Conservation (phyloP, 768 basidiomycete genomes). For the Pulveroboletus frians region DNA sequence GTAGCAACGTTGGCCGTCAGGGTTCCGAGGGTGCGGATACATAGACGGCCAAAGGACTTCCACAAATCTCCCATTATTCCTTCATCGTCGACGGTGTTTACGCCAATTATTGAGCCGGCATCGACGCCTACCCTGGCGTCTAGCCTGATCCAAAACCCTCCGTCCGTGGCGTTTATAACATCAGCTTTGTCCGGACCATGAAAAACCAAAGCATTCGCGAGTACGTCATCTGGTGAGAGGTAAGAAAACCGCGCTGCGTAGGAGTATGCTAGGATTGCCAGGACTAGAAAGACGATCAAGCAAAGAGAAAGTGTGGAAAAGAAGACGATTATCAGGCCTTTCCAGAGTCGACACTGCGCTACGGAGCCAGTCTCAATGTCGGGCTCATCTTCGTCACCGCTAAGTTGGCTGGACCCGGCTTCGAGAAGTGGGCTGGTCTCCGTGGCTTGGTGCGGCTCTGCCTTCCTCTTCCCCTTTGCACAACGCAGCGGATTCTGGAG, state of each 20-base stretch:
- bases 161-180: conserved; percentile 59
- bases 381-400: conserved; percentile 18
- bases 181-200: conserved; percentile 58
- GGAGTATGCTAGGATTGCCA: conserved; percentile 57
- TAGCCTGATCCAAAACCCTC: conserved; percentile 55
- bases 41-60: conserved; percentile 67
- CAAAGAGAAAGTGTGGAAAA: conserved; percentile 50
- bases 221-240: conserved; percentile 53
- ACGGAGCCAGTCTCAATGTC: conserved; percentile 19
- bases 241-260: conserved; percentile 55
- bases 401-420: conserved; percentile 17
- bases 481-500: conserved; percentile 11
- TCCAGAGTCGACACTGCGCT: conserved; percentile 28
- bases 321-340: conserved; percentile 45
- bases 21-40: conserved; percentile 49
- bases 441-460: conserved; percentile 19
- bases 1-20: conserved; percentile 53
- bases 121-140: conserved; percentile 61
- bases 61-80: conserved; percentile 44
- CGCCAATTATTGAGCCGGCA: conserved; percentile 55
- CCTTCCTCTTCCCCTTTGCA: conserved; percentile 27
- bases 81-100: conserved; percentile 44
- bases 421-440: conserved; percentile 30
- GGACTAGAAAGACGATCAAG: conserved; percentile 38
- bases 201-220: conserved; percentile 51